These are phyloP conservation scores for Cordyceps fumosorosea DNA, from an alignment of 2,329 filamentous ascomycete species.

Conservation along the genomic window DNA sequence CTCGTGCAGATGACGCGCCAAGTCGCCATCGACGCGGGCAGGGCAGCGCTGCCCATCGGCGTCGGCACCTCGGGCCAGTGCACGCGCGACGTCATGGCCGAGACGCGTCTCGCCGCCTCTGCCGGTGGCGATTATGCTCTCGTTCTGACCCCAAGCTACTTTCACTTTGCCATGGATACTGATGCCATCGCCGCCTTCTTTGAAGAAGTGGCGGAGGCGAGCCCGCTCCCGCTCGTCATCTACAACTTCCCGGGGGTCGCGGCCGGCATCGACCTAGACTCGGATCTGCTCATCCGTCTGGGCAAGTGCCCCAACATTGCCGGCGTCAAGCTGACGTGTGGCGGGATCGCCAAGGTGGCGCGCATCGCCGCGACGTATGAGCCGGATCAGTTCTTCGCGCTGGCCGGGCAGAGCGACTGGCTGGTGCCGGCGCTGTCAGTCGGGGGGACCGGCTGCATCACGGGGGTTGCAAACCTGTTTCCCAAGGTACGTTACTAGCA, in stretches of 20 bases:
- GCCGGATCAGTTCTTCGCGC: not conserved
- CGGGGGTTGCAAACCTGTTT: not conserved
- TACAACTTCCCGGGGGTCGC: slow-evolving; percentile 66
- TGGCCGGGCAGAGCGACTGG: not conserved
- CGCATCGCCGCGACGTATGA: slow-evolving; percentile 36
- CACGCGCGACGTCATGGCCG: not conserved
- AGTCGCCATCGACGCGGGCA: no score
- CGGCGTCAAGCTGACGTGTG: slow-evolving; percentile 61
- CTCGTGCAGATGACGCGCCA: not conserved
- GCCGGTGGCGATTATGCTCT: not conserved
- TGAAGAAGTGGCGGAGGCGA: slow-evolving; percentile 45
- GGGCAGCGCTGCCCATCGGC: not conserved
- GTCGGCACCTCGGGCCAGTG: not conserved
- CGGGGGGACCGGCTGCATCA: not conserved
- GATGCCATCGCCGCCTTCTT: slow-evolving; percentile 38
- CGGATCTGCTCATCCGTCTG: slow-evolving; percentile 50
- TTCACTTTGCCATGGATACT: not conserved
- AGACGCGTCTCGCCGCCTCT: not conserved
- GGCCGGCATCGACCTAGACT: slow-evolving; percentile 62
- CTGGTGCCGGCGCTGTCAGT: not conserved
- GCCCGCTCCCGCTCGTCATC: slow-evolving; percentile 51
- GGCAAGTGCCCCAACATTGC: slow-evolving; percentile 45
- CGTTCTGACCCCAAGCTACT: not conserved
- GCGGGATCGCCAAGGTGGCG: slow-evolving; percentile 53
- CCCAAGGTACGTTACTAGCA: not conserved